Base-by-base conservation (phyloP, 2,329 filamentous ascomycete genomes). In the Fusarium nelsonii region DNA sequence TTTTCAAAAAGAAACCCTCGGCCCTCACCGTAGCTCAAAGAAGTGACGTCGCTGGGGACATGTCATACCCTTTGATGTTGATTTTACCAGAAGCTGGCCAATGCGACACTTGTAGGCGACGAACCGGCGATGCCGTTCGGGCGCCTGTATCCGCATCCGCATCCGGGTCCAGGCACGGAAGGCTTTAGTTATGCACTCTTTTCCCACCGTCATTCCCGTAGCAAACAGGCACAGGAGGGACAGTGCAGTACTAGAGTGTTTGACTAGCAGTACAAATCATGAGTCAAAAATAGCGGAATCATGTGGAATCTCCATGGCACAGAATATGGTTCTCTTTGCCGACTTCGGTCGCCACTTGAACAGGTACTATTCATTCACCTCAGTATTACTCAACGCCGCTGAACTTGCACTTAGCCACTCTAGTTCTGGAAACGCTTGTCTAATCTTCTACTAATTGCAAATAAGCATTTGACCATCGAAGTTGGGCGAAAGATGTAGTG, bases 381-480 rank as follows among this genome's bases (percentile, higher is more conserved):
- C 7, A 23, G 28, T 32, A 28, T 55, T 44, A 60, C 49, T 56
- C 45, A 63, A 50, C 46, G 50, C 58, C 45, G 46, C 33, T 33
- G 44, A 23, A 18, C 18, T 20, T 28, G 43, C 16, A 23, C 33
- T 20, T 55, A 44, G 63, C 68, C 58, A 52, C 51, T 33, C 33
- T 41, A 32, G 40, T 23, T 32, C 41, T 46, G 40, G 28, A 39
- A 12, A 58, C 30, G 26, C 49, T 23, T 46, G 48, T 41, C 55
- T 50, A 56, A 56, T 72, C 46, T 39, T 49, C 39, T 55, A 63
- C 63, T 70, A 54, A 65, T 64, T 28, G 59, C 43, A 58, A 72
- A 71, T 72, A 72, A 72, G 67, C 73, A 72, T 65, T 57, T 52
- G 53, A 67, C 56, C 65, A 58, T 74, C 72, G 69, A 77, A 76